Base-by-base conservation (phyloP, 805 yeast species). In the Danielozyma ontarioensis region DNA sequence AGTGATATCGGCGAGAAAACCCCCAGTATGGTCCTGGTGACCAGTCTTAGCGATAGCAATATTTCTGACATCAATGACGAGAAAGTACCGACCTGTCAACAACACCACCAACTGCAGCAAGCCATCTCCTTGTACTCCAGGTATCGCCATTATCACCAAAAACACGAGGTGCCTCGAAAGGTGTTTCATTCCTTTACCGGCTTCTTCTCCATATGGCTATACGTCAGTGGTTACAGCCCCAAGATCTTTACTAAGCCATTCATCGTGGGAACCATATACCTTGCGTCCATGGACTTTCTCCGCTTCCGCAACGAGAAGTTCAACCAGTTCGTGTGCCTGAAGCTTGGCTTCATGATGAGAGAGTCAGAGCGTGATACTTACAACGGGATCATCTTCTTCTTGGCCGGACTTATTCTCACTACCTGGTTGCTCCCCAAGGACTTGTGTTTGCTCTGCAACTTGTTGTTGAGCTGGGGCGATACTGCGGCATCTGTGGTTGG, bases 401-500 rank as follows among this genome's bases (percentile, higher is more conserved):
- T 47, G 35, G 42, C 43, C 1, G 53, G 53, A 4, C 39, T 48
- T 8, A 33, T 45, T 6, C 29, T 45, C 8, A 44, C 39, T 32
- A 39, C 41, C 22, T 21, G 41, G 2, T 31, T 43, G 16, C 40
- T 44, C 8, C 41, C 49, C 12, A 43, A 45, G 30, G 51, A 45
- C 30, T 33, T 46, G 6, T 40, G 40, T 12, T 39, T 41, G 12
- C 30, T 44, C 31, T 29, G 45, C 29, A 40, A 38, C 13, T 28
- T 47, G 34, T 39, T 50, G 4, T 36, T 48, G 40, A 45, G 51
- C 31, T 48, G 50, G 52, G 45, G 45, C 16, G 48, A 48, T 25
- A 46, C 50, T 8, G 47, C 51, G 8, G 37, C 41, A 5, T 31
- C 31, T 28, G 25, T 31, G 14, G n/a, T 49, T 13, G 55, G 55